phyloP scores from a whole-genome alignment of 176 grass and related monocot genomes.

The Pontederia paniculata region DNA sequence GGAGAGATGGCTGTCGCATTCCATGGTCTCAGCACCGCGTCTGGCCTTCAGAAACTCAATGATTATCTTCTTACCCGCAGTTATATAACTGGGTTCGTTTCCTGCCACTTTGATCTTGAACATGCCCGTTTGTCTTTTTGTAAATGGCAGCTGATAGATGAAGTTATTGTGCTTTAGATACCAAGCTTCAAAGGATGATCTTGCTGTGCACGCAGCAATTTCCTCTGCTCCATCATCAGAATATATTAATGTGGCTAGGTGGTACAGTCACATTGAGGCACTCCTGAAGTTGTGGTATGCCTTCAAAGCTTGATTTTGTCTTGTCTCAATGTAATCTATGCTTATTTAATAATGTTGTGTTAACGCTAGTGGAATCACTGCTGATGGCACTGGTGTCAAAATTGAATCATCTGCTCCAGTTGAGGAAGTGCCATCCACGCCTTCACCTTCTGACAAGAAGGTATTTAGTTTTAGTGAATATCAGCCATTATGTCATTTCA shows the following conservation, averaged over 20 bases:
- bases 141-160: not conserved
- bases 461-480: no score
- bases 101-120: not conserved
- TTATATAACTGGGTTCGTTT: constrained; percentile 67
- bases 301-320: not conserved
- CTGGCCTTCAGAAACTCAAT: constrained; percentile 80
- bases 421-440: constrained; percentile 29
- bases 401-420: constrained; percentile 48
- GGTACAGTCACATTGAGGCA: constrained; percentile 84
- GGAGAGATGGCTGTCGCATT: constrained; percentile 61
- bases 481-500: not conserved
- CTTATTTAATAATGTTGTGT: not conserved
- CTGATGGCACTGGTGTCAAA: constrained; percentile 58
- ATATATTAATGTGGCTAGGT: constrained; percentile 65
- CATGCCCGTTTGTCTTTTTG: no score
- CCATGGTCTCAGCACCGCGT: constrained; percentile 34
- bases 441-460: constrained; percentile 45
- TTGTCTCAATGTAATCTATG: not conserved
- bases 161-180: constrained; percentile 34
- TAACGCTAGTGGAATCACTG: constrained; percentile 36
- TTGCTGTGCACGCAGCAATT: constrained; percentile 56
- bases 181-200: constrained; percentile 96
- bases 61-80: constrained; percentile 74
- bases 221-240: constrained; percentile 35
- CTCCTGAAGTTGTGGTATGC: constrained; percentile 71